Conservation (phyloP, 768 basidiomycete species). For the Saitozyma podzolica region DNA sequence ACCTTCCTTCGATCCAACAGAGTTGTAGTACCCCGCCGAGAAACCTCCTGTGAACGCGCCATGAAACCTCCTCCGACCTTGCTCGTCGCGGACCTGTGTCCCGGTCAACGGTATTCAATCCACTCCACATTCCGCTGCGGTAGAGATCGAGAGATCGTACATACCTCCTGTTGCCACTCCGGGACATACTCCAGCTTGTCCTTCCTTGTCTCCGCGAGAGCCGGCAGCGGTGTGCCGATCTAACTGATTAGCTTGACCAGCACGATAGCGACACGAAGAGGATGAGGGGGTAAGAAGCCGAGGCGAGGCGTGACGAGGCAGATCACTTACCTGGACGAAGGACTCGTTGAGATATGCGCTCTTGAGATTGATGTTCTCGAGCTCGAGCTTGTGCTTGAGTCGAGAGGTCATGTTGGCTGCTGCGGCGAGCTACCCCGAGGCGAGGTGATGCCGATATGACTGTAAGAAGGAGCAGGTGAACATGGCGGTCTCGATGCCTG, state of each 20-base stretch:
- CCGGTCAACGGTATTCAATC: slow-evolving; percentile 1
- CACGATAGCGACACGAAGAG: slow-evolving; percentile 1
- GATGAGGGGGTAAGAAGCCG: not conserved
- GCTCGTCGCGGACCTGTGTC: slow-evolving; percentile 80
- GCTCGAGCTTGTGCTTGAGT: slow-evolving; percentile 80
- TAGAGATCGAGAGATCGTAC: slow-evolving; percentile 39
- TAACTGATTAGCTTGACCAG: slow-evolving; percentile 56
- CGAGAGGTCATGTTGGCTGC: slow-evolving; percentile 54
- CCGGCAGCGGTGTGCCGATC: slow-evolving; percentile 93
- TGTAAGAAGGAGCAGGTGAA: no score
- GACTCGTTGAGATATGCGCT: slow-evolving; percentile 74
- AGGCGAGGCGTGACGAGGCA: not conserved
- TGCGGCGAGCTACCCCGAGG: not conserved
- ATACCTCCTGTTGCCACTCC: slow-evolving; percentile 94
- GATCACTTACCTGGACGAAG: slow-evolving; percentile 70
- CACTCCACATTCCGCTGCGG: no score
- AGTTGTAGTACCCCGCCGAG: slow-evolving; percentile 95
- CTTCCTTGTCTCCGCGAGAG: slow-evolving; percentile 76
- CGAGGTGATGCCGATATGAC: no score
- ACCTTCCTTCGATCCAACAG: slow-evolving; percentile 96
- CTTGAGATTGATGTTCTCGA: slow-evolving; percentile 61
- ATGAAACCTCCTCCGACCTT: slow-evolving; percentile 87
- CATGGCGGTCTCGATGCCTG: no score
- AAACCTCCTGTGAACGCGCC: slow-evolving; percentile 99
- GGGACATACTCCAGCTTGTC: slow-evolving; percentile 95